phyloP scores from a whole-genome alignment of 148 eudicot genomes.

The Rhododendron ovatum region DNA sequence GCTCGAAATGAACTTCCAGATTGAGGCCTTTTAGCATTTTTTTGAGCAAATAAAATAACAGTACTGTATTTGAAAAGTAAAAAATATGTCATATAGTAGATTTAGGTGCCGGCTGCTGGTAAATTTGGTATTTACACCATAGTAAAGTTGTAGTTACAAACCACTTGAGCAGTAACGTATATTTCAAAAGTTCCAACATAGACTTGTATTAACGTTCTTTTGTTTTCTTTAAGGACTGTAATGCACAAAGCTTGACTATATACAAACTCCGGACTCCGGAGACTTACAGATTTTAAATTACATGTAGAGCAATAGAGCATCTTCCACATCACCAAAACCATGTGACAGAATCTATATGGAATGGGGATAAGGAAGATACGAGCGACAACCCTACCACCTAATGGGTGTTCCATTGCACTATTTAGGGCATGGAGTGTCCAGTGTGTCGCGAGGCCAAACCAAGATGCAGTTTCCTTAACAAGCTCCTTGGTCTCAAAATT shows the following conservation, averaged over 20 bases:
- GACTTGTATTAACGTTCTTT: not conserved
- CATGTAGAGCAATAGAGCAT: not conserved
- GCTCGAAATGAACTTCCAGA: too few relatives aligned
- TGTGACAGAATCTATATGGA: slow-evolving; percentile 27
- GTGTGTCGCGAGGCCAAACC: slow-evolving; percentile 54
- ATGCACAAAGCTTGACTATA: not conserved
- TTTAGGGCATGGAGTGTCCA: slow-evolving; percentile 56
- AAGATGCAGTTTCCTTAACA: slow-evolving; percentile 53
- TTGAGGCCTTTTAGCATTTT: too few relatives aligned
- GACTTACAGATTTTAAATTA: not conserved
- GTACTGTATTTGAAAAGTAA: too few relatives aligned
- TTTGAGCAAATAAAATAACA: too few relatives aligned
- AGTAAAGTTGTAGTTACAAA: not conserved
- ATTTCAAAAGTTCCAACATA: not conserved
- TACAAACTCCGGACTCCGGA: not conserved
- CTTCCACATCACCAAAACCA: too few relatives aligned
- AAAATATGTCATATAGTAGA: too few relatives aligned
- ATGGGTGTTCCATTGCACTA: slow-evolving; percentile 78
- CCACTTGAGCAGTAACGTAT: not conserved
- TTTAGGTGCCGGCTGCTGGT: not conserved
- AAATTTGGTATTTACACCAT: not conserved
- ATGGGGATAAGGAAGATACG: slow-evolving; percentile 68
- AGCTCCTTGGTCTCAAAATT: slow-evolving; percentile 50
- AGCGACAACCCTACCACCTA: slow-evolving; percentile 68
- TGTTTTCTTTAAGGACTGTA: not conserved